These are phyloP conservation scores for Russula compacta DNA, from an alignment of 768 basidiomycete species.

Conservation along the genomic window DNA sequence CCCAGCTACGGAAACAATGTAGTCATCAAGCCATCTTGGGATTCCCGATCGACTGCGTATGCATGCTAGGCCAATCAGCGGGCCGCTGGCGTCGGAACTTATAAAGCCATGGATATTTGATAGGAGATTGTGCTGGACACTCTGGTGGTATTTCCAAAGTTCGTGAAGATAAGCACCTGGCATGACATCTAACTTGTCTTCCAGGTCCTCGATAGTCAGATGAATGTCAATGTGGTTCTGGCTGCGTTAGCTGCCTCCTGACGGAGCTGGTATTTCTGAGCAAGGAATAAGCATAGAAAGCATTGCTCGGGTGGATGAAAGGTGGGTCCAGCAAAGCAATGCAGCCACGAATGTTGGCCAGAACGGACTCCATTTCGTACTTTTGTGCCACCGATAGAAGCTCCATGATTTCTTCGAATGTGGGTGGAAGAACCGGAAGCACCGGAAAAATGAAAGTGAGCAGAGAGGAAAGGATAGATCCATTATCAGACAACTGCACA, in stretches of 20 bases:
- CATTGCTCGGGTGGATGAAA: background rate
- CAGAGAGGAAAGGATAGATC: background rate
- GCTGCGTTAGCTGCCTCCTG: background rate
- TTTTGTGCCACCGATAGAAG: slow-evolving; percentile 2
- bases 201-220: background rate
- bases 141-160: slow-evolving; percentile 3
- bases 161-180: background rate
- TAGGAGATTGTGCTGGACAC: background rate
- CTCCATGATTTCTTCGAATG: background rate
- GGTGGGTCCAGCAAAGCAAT: background rate
- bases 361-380: background rate
- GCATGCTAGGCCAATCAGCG: background rate
- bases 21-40: slow-evolving; percentile 1
- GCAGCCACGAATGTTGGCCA: background rate
- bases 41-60: background rate
- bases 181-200: background rate
- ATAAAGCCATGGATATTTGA: background rate
- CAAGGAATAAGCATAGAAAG: background rate
- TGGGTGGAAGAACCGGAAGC: background rate
- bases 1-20: background rate
- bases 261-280: slow-evolving; percentile 3
- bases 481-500: background rate
- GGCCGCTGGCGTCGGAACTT: background rate
- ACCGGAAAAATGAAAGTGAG: slow-evolving; percentile 1
- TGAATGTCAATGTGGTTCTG: background rate